phyloP scores from a whole-genome alignment of 345 rosid species.

The Aquilaria malaccensis region DNA sequence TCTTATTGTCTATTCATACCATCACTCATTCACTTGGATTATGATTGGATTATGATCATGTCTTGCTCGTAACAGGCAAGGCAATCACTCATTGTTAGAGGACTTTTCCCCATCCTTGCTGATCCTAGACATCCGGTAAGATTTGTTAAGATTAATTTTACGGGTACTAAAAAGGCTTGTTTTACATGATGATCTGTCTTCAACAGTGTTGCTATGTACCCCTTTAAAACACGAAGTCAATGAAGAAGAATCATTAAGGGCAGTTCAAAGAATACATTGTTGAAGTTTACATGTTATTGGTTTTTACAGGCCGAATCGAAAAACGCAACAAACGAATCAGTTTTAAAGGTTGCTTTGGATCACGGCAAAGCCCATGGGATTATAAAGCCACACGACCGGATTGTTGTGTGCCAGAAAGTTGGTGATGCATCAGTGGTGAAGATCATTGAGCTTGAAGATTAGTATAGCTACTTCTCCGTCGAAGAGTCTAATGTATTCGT shows the following conservation, averaged over 20 bases:
- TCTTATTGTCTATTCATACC: background rate
- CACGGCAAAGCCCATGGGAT: constrained; percentile 49
- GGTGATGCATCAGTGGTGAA: constrained; percentile 56
- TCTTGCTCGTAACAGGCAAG: constrained; percentile 39
- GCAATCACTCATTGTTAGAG: constrained; percentile 62
- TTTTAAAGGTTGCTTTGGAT: constrained; percentile 56
- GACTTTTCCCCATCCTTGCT: constrained; percentile 60
- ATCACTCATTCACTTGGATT: background rate
- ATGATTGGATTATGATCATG: background rate
- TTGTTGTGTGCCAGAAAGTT: constrained; percentile 58
- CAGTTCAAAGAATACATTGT: too few species aligned
- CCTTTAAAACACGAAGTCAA: too few species aligned
- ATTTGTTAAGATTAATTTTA: too few species aligned
- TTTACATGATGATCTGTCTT: too few species aligned
- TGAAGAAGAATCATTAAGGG: too few species aligned
- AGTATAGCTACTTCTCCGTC: background rate
- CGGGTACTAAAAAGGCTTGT: too few species aligned
- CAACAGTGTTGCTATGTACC: too few species aligned
- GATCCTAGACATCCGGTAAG: constrained; percentile 56
- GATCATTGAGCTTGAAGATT: constrained; percentile 60
- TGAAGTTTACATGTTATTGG: too few species aligned
- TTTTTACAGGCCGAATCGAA: constrained; percentile 36
- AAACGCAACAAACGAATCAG: constrained; percentile 35
- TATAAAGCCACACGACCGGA: constrained; percentile 52
- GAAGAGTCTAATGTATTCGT: too few species aligned